Conservation (phyloP, 2,329 filamentous ascomycete species). For the Ascochyta pisi region DNA sequence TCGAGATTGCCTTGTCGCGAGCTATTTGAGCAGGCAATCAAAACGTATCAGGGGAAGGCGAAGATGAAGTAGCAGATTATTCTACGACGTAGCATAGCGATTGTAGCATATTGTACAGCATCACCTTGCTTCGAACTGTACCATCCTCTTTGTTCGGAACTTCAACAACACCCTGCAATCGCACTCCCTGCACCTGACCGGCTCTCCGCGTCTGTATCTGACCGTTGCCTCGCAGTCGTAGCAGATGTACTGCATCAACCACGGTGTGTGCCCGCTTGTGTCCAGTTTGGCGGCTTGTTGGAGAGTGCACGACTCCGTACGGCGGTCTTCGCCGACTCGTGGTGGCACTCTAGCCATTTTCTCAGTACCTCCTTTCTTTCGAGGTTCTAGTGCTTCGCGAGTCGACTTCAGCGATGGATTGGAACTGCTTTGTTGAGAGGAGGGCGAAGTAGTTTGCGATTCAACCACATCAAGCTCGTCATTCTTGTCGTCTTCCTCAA, state of each 20-base stretch:
- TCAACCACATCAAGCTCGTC: neutral
- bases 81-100: neutral
- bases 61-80: constrained; percentile 14
- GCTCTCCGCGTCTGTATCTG: neutral
- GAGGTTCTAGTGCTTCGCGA: too few species aligned
- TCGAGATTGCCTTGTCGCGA: constrained; percentile 82
- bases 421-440: too few species aligned
- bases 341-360: too few species aligned
- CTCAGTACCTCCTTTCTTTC: too few species aligned
- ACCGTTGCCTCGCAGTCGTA: neutral
- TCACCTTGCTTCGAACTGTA: constrained; percentile 29
- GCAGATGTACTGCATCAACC: neutral
- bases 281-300: neutral
- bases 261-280: neutral
- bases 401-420: too few species aligned
- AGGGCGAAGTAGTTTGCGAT: too few species aligned
- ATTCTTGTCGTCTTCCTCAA: neutral
- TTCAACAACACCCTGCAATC: constrained; percentile 18
- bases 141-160: constrained; percentile 23
- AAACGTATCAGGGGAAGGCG: constrained; percentile 40
- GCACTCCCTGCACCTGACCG: constrained; percentile 22
- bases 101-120: neutral
- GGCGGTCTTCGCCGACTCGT: too few species aligned
- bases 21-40: constrained; percentile 71
- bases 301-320: neutral